Conservation (phyloP, 2,329 filamentous ascomycete species). For the Aspergillus pseudoterreus region DNA sequence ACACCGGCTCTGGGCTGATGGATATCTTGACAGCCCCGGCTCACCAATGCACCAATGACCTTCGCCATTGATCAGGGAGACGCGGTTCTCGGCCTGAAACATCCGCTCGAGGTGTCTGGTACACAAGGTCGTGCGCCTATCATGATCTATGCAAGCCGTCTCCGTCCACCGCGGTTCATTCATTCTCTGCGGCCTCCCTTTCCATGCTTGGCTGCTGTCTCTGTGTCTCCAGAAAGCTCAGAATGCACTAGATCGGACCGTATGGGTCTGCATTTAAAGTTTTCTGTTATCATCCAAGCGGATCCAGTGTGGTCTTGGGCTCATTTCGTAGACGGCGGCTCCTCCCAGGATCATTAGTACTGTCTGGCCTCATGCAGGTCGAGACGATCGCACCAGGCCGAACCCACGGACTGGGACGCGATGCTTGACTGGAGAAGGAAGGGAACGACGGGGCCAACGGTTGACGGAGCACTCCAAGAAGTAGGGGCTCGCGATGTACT, state of each 20-base stretch:
- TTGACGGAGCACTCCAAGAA: neutral
- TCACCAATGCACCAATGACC: too few species aligned
- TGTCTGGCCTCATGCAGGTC: neutral
- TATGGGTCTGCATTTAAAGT: neutral
- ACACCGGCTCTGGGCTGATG: neutral
- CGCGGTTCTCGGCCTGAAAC: too few species aligned
- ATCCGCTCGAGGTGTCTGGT: too few species aligned
- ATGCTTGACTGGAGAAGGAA: neutral
- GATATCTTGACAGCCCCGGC: too few species aligned
- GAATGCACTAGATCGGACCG: too few species aligned
- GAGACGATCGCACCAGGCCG: neutral
- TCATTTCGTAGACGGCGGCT: neutral
- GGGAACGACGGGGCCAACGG: slow-evolving; percentile 4
- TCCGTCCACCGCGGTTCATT: too few species aligned
- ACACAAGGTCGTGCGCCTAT: too few species aligned
- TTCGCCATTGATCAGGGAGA: too few species aligned
- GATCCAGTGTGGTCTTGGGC: neutral
- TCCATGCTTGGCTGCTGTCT: too few species aligned
- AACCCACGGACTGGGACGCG: neutral
- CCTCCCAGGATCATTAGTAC: neutral
- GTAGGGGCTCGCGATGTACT: neutral
- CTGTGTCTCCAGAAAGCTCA: neutral
- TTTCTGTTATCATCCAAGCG: neutral
- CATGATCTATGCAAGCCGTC: too few species aligned
- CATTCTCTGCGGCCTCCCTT: too few species aligned